Conservation (phyloP, 805 yeast species). For the Ogataea thermomethanolica region DNA sequence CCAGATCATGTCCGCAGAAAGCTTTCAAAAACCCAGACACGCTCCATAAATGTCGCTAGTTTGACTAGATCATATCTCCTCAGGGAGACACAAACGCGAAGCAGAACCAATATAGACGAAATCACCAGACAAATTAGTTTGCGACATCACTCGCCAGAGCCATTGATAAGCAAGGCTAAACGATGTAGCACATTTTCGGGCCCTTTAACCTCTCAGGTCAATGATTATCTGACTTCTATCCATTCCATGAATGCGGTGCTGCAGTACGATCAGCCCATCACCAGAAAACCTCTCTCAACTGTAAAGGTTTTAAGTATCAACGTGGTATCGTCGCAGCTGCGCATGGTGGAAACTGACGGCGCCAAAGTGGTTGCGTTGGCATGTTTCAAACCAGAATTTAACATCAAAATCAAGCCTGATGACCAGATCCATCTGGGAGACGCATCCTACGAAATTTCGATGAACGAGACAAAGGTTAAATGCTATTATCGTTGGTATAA, state of each 20-base stretch:
- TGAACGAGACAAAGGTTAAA: constrained; percentile 1
- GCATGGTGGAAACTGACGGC: constrained; percentile 6
- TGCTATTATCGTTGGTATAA: constrained; percentile 24
- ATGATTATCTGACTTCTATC: constrained; percentile 13
- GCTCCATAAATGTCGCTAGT: constrained; percentile 7
- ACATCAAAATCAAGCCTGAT: constrained; percentile 7
- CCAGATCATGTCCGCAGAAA: not conserved
- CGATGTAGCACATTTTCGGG: constrained; percentile 10
- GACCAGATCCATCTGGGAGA: constrained; percentile 17
- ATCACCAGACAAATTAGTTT: constrained; percentile 5
- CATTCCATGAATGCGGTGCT: constrained; percentile 16
- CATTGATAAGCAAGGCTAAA: not conserved
- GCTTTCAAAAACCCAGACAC: not conserved
- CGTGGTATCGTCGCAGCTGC: constrained; percentile 4
- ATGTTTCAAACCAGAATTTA: constrained; percentile 10
- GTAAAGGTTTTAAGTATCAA: not conserved
- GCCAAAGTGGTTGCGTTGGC: constrained; percentile 12
- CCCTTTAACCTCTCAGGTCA: constrained; percentile 14
- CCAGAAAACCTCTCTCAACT: constrained; percentile 3
- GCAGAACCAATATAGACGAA: constrained; percentile 5
- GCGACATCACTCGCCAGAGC: not conserved
- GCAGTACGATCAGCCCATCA: constrained; percentile 17
- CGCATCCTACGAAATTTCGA: constrained; percentile 13
- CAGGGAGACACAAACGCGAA: constrained; percentile 1
- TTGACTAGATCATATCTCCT: constrained; percentile 11